Evolutionary conservation across 768 basidiomycete genomes (phyloP).

Genomic region (Lactarius hengduanensis): DNA sequence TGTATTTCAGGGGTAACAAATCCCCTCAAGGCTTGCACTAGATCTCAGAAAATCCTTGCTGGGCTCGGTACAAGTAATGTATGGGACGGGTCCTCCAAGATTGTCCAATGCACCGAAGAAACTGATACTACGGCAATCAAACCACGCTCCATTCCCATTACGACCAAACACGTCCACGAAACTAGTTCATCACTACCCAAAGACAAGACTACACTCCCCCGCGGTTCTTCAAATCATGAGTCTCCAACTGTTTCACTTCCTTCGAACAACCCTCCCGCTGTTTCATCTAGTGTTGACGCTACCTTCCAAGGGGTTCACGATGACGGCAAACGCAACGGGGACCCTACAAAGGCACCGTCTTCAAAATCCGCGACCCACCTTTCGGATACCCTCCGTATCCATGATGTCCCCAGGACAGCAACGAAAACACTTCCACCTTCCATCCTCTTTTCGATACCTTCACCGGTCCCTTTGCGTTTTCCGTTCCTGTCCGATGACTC

Average conservation of each 20-base stretch:
- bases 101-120: neutral
- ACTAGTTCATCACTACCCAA: neutral
- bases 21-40: constrained; percentile 13
- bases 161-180: neutral
- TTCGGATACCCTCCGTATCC: neutral
- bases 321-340: neutral
- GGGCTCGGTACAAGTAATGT: constrained; percentile 17
- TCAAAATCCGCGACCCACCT: neutral
- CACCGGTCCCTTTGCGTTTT: constrained; percentile 7
- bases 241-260: too few species aligned
- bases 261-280: neutral
- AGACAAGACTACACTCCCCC: neutral
- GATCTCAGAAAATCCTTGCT: neutral
- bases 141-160: neutral
- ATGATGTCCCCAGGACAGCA: neutral
- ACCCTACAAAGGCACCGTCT: neutral
- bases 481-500: neutral
- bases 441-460: neutral
- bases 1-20: constrained; percentile 19
- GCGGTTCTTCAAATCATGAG: neutral
- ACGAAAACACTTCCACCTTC: neutral
- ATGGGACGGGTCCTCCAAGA: neutral
- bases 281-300: neutral
- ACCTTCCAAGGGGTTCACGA: neutral
- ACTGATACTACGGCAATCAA: neutral